Percentiles rank a stretch among this genome's conserved stretches.
phyloP scores from a whole-genome alignment of 169 alveolate species.

The Fabrea salina region DNA sequence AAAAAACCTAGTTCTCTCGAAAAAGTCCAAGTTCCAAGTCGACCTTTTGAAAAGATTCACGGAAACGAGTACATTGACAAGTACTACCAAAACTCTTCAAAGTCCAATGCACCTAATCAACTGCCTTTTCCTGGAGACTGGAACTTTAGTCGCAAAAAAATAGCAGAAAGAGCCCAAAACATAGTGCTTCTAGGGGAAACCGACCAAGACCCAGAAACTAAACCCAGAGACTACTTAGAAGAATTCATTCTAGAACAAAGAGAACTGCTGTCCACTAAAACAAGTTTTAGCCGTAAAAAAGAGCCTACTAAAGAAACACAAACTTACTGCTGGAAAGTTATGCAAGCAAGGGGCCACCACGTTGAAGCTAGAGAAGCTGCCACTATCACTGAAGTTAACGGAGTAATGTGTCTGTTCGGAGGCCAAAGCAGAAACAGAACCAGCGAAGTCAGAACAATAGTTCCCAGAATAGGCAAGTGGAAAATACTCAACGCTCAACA shows the following conservation, averaged over 20 bases:
- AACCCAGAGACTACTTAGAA: too few species aligned
- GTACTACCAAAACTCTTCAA: not conserved
- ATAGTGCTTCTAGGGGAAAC: too few species aligned
- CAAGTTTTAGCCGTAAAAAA: too few species aligned
- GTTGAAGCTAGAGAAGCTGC: slow-evolving; percentile 5
- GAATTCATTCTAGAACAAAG: too few species aligned
- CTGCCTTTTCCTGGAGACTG: not conserved
- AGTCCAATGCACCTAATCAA: not conserved
- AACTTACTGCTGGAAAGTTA: not conserved
- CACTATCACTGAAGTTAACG: not conserved
- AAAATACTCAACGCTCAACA: not conserved
- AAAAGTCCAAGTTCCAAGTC: too few species aligned
- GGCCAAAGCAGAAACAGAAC: slow-evolving; percentile 28
- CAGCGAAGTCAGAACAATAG: not conserved
- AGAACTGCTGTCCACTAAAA: too few species aligned
- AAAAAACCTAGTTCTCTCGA: too few species aligned
- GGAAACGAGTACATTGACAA: not conserved
- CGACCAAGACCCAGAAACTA: too few species aligned
- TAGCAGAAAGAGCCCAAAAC: not conserved
- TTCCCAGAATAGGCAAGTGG: not conserved
- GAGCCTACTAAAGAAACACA: too few species aligned
- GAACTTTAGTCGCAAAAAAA: not conserved
- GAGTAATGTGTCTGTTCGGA: slow-evolving; percentile 9
- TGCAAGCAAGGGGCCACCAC: not conserved
- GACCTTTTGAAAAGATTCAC: too few species aligned